Evolutionary conservation across 352 stramenopile species (phyloP).

Genomic region (Peronosclerospora sorghi): DNA sequence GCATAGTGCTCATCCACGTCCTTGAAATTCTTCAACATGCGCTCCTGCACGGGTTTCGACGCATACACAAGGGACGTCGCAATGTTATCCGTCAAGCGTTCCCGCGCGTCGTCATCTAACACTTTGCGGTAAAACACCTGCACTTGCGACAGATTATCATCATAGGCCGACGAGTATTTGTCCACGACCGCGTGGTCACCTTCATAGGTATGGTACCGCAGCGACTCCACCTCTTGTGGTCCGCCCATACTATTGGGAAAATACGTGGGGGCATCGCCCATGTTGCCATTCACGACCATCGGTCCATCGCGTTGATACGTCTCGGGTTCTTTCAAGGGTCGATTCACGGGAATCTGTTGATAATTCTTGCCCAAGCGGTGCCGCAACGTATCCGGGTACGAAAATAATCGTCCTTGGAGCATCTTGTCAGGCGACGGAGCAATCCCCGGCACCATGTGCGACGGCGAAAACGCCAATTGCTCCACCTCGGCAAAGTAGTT

Average conservation of each 20-base stretch:
- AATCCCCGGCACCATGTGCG: slow-evolving; percentile 87
- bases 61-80: slow-evolving; percentile 72
- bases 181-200: slow-evolving; percentile 29
- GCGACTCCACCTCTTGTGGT: slow-evolving; percentile 21
- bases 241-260: slow-evolving; percentile 82
- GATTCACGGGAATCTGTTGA: slow-evolving; percentile 84
- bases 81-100: slow-evolving; percentile 83
- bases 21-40: slow-evolving; percentile 19
- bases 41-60: slow-evolving; percentile 58
- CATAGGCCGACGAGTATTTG: slow-evolving; percentile 72
- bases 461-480: slow-evolving; percentile 86
- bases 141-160: slow-evolving; percentile 86
- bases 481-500: slow-evolving; percentile 93
- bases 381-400: slow-evolving; percentile 82
- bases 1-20: slow-evolving; percentile 26
- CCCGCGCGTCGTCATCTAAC: slow-evolving; percentile 47
- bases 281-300: slow-evolving; percentile 76
- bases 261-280: slow-evolving; percentile 63
- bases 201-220: slow-evolving; percentile 21
- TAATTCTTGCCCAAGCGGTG: slow-evolving; percentile 87
- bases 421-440: slow-evolving; percentile 82
- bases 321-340: slow-evolving; percentile 49
- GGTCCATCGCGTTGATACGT: slow-evolving; percentile 81
- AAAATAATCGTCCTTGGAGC: slow-evolving; percentile 83
- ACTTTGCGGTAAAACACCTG: slow-evolving; percentile 78